Conservation (phyloP, 495 filamentous ascomycete species). For the Penicillium longicatenatum region DNA sequence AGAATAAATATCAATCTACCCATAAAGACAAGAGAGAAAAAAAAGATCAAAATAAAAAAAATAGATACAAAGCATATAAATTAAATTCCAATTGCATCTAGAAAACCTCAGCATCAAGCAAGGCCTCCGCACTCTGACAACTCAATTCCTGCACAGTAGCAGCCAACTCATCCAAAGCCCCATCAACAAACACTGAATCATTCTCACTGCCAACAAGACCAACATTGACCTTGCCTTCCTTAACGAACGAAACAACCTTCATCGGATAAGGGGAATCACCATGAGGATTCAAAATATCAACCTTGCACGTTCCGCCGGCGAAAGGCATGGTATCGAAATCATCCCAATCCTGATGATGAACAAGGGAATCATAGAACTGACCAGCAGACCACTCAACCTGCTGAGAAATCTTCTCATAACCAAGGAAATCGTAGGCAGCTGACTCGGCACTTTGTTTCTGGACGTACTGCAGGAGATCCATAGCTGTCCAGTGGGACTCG, state of each 20-base stretch:
- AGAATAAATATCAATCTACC: not conserved
- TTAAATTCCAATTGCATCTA: not conserved
- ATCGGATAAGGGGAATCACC: conserved; percentile 40
- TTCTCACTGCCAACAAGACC: conserved; percentile 39
- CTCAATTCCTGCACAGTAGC: conserved; percentile 28
- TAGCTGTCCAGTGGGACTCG: conserved; percentile 33
- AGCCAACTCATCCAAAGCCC: conserved; percentile 32
- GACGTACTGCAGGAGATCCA: conserved; percentile 37
- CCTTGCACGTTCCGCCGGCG: conserved; percentile 30
- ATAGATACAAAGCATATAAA: not conserved
- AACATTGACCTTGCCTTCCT: conserved; percentile 34
- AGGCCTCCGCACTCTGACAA: not conserved
- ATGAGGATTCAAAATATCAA: conserved; percentile 41
- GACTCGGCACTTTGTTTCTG: conserved; percentile 35
- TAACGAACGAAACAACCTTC: conserved; percentile 42
- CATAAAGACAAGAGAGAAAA: conserved; percentile 1
- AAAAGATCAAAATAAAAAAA: not conserved
- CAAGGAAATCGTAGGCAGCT: conserved; percentile 32
- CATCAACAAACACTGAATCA: conserved; percentile 29
- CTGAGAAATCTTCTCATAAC: conserved; percentile 32
- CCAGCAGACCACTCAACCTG: conserved; percentile 23
- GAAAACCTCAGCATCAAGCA: conserved; percentile 15
- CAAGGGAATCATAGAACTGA: conserved; percentile 31
- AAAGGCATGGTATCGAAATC: conserved; percentile 48
- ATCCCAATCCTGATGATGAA: conserved; percentile 41